Percentiles rank a stretch among this genome's conserved stretches.
Evolutionary conservation across 2,329 filamentous ascomycete species (phyloP).

Genomic region (Fusarium haematococcum): DNA sequence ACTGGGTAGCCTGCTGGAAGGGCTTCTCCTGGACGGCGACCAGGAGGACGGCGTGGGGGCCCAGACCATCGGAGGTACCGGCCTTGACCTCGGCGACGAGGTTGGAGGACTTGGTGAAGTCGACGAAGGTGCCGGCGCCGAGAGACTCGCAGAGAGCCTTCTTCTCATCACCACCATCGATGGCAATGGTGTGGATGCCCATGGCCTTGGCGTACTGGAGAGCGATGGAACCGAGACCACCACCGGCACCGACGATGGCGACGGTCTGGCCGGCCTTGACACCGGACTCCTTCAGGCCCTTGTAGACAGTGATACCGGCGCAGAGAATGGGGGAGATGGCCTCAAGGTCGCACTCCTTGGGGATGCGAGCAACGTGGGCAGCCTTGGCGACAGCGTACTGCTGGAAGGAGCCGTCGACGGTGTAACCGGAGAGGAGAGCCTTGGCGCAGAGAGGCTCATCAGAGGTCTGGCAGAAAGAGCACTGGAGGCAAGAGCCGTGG

Average conservation of each 20-base stretch:
- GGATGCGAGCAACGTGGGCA: conserved; percentile 84
- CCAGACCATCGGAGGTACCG: conserved; percentile 81
- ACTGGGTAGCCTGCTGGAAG: conserved; percentile 93
- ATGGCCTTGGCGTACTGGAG: conserved; percentile 92
- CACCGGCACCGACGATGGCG: conserved; percentile 87
- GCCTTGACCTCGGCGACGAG: conserved; percentile 87
- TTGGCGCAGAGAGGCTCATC: conserved; percentile 87
- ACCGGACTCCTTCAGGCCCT: conserved; percentile 87
- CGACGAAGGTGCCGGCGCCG: conserved; percentile 80
- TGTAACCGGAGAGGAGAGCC: conserved; percentile 86
- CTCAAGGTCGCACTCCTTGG: conserved; percentile 81
- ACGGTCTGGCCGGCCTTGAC: conserved; percentile 80
- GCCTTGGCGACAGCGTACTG: conserved; percentile 92
- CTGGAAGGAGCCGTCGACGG: conserved; percentile 93
- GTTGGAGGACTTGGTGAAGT: conserved; percentile 82
- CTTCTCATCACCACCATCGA: conserved; percentile 89
- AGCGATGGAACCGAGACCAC: conserved; percentile 82
- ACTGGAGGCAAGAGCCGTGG: conserved; percentile 86
- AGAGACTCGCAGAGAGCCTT: conserved; percentile 74
- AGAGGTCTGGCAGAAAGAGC: conserved; percentile 82
- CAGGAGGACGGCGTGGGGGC: conserved; percentile 88
- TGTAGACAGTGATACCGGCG: conserved; percentile 90
- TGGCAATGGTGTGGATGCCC: conserved; percentile 83
- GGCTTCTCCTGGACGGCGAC: conserved; percentile 90
- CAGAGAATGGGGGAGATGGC: conserved; percentile 84